Evolutionary conservation across 2,329 filamentous ascomycete species (phyloP).

Genomic region (Phialemoniopsis sp.): DNA sequence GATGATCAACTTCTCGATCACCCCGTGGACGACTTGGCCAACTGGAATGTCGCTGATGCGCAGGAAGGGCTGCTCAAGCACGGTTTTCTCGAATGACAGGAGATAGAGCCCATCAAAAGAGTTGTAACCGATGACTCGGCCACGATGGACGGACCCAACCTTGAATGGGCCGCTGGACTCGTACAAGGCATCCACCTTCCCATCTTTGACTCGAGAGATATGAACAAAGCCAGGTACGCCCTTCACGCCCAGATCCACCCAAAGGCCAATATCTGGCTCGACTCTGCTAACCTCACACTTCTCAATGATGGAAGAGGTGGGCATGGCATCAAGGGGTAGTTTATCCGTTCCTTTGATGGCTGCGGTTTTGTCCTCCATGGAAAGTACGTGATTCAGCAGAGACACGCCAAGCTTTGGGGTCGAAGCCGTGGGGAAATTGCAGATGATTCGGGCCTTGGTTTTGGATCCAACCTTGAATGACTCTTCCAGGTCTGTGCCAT

Average conservation of each 20-base stretch:
- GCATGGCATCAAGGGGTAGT: constrained; percentile 54
- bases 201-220: constrained; percentile 87
- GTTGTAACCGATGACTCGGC: constrained; percentile 83
- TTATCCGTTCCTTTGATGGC: constrained; percentile 35
- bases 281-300: constrained; percentile 77
- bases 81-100: constrained; percentile 74
- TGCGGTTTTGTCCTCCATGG: constrained; percentile 47
- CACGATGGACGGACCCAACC: constrained; percentile 72
- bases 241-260: constrained; percentile 65
- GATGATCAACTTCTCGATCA: constrained; percentile 79
- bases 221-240: constrained; percentile 84
- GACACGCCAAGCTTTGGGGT: constrained; percentile 84
- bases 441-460: constrained; percentile 81
- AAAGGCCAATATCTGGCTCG: constrained; percentile 75
- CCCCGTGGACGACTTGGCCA: constrained; percentile 76
- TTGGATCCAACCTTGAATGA: constrained; percentile 83
- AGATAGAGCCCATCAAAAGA: constrained; percentile 81
- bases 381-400: constrained; percentile 76
- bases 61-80: constrained; percentile 85
- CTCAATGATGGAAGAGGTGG: constrained; percentile 72
- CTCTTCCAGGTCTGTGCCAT: constrained; percentile 65
- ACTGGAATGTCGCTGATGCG: constrained; percentile 86
- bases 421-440: constrained; percentile 76
- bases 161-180: constrained; percentile 75
- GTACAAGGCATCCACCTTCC: constrained; percentile 79